Conservation (phyloP, 805 yeast genomes). For the Yamadazyma sp. region DNA sequence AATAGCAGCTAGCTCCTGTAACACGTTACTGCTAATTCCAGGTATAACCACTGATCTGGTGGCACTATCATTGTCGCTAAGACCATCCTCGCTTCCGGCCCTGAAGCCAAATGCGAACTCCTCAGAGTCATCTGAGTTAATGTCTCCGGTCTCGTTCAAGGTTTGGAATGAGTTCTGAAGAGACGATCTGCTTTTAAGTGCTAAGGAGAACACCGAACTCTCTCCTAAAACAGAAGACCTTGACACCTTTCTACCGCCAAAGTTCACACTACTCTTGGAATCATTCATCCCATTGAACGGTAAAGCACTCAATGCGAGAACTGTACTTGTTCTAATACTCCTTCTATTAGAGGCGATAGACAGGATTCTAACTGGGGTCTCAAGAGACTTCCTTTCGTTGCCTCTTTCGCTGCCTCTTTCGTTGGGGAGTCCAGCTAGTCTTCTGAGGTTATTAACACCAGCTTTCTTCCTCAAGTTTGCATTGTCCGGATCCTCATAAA, state of each 20-base stretch:
- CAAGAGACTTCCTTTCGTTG: slow-evolving; percentile 9
- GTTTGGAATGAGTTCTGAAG: slow-evolving; percentile 12
- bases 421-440: slow-evolving; percentile 18
- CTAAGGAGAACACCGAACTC: slow-evolving; percentile 37
- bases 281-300: slow-evolving; percentile 30
- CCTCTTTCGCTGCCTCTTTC: too few relatives aligned
- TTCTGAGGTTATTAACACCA: slow-evolving; percentile 50
- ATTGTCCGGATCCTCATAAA: slow-evolving; percentile 10
- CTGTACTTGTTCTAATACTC: slow-evolving; percentile 37
- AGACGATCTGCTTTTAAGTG: slow-evolving; percentile 19
- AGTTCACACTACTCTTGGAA: slow-evolving; percentile 5
- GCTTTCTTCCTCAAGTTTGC: slow-evolving; percentile 47
- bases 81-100: slow-evolving; percentile 6
- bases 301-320: slow-evolving; percentile 40
- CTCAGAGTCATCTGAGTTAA: background rate
- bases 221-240: slow-evolving; percentile 26
- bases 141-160: slow-evolving; percentile 10
- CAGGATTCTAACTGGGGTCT: slow-evolving; percentile 20
- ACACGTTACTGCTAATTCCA: slow-evolving; percentile 41
- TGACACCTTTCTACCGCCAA: background rate
- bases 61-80: slow-evolving; percentile 10
- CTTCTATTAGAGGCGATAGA: slow-evolving; percentile 26
- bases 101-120: slow-evolving; percentile 11
- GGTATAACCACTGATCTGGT: slow-evolving; percentile 53
- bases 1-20: slow-evolving; percentile 69